Conservation (phyloP, 2,329 filamentous ascomycete species). For the Colletotrichum somersetense region DNA sequence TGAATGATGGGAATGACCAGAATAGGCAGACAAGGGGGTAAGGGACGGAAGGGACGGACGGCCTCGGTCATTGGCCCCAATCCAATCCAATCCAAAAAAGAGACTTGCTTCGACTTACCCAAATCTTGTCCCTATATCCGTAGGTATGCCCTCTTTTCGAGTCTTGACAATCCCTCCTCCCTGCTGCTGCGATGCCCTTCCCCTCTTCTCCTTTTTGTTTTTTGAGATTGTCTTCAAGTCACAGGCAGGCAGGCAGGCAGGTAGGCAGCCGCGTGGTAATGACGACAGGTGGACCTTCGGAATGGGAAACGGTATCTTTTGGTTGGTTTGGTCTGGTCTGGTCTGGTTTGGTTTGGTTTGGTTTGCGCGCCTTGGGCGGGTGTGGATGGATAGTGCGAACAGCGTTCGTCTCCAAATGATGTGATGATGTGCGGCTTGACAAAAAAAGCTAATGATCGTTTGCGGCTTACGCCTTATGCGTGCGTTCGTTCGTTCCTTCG, state of each 20-base stretch:
- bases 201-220: not conserved
- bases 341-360: not conserved
- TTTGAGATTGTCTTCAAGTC: not conserved
- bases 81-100: not conserved
- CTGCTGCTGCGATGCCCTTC: not conserved
- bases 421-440: conserved; percentile 38
- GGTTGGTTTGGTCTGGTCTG: no score
- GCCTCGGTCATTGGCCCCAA: conserved; percentile 1
- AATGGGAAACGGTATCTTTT: conserved; percentile 12
- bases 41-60: not conserved
- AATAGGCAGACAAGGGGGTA: conserved; percentile 9
- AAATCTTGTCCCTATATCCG: not conserved
- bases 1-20: conserved; percentile 8
- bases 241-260: not conserved
- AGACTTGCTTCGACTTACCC: conserved; percentile 15
- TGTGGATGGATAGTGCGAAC: conserved; percentile 17
- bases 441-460: conserved; percentile 33
- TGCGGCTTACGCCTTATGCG: conserved; percentile 38
- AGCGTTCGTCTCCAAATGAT: conserved; percentile 39
- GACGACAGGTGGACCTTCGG: conserved; percentile 16
- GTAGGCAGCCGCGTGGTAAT: not conserved
- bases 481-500: conserved; percentile 14
- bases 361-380: conserved; percentile 16
- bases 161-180: not conserved
- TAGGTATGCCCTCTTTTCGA: not conserved